Evolutionary conservation across 176 grass and related monocot genomes (phyloP).

Genomic region (Hyparrhenia diplandra): DNA sequence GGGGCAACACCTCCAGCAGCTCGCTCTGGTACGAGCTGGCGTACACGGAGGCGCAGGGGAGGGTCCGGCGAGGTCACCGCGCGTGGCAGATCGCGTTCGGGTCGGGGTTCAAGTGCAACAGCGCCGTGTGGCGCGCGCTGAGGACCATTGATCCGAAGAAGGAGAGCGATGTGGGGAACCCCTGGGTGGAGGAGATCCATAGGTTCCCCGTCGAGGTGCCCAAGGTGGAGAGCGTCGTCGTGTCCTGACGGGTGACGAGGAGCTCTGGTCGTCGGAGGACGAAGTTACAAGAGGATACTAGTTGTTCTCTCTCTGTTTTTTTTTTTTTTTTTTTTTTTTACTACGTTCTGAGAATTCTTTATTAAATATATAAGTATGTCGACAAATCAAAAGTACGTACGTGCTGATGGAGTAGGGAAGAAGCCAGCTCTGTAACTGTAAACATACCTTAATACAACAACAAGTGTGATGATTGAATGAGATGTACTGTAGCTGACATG

Average conservation of each 20-base stretch:
- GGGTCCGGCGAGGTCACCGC: slow-evolving; percentile 22
- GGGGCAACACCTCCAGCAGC: slow-evolving; percentile 61
- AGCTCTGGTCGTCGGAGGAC: too few relatives aligned
- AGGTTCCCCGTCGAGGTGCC: slow-evolving; percentile 75
- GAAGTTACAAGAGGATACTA: too few relatives aligned
- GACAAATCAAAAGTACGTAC: too few relatives aligned
- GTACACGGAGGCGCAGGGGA: slow-evolving; percentile 54
- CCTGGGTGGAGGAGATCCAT: slow-evolving; percentile 61
- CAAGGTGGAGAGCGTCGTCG: slow-evolving; percentile 51
- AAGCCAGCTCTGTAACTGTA: too few relatives aligned
- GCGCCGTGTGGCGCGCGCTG: slow-evolving; percentile 74
- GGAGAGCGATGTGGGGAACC: slow-evolving; percentile 38
- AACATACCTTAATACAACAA: too few relatives aligned
- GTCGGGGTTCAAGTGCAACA: slow-evolving; percentile 80
- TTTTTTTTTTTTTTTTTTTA: too few relatives aligned
- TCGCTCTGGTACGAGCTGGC: slow-evolving; percentile 60
- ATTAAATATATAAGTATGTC: too few relatives aligned
- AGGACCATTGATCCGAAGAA: slow-evolving; percentile 35
- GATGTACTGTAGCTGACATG: too few relatives aligned
- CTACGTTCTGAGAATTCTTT: too few relatives aligned
- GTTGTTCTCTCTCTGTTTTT: too few relatives aligned
- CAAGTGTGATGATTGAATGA: too few relatives aligned
- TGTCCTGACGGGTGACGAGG: neutral
- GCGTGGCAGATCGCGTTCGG: slow-evolving; percentile 62
- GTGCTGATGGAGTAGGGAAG: too few relatives aligned